Evolutionary conservation across 345 rosid species (phyloP), one percentile per base, ranked within the genome.

Genomic region (Bruguiera parviflora): DNA sequence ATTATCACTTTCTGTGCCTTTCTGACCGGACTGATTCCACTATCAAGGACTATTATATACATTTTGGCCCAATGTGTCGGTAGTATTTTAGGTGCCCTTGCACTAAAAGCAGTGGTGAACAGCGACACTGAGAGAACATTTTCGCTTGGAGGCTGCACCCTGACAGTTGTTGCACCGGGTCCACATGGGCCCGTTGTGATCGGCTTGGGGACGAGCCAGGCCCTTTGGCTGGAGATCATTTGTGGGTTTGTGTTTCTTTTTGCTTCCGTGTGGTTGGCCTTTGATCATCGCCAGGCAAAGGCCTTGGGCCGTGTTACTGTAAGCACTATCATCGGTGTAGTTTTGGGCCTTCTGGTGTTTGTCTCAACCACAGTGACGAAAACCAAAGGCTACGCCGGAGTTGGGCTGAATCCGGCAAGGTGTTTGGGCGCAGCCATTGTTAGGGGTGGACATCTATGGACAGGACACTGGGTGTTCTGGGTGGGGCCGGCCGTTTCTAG

Each of bases 331-430:
- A 66, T 81, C 49, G 89, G 85, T 24, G 32, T 59, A 0, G 83
- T 75, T 3, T 47, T 83, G 72, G 85, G 85, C 8, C 33, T 83
- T 22, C 47, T 80, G 0, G 84, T 83, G 43, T 85, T 78, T 58
- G 55, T 81, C 24, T 83, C 87, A 1, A 78, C 83, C 1, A 79
- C 84, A 0, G 81, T 83, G 11, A 85, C 87, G 0, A 75, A 79
- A 6, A 62, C 71, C 0, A 71, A 75, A 58, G 83, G 82, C 4
- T 85, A 85, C 53, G 79, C 78, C 0, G 89, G 89, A 2, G 87
- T 72, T 25, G 87, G 85, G 75, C 55, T 85, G 73, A 85, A 81
- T 63, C 89, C 87, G 0, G 84, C 87, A 0, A 81, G 85, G 32
- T 83, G 84, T 66, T 61, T 85, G 61, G 87, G 85, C 31, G 84